phyloP scores from a whole-genome alignment of 1,284 basidiomycete genomes.

The Inonotus hispidus region DNA sequence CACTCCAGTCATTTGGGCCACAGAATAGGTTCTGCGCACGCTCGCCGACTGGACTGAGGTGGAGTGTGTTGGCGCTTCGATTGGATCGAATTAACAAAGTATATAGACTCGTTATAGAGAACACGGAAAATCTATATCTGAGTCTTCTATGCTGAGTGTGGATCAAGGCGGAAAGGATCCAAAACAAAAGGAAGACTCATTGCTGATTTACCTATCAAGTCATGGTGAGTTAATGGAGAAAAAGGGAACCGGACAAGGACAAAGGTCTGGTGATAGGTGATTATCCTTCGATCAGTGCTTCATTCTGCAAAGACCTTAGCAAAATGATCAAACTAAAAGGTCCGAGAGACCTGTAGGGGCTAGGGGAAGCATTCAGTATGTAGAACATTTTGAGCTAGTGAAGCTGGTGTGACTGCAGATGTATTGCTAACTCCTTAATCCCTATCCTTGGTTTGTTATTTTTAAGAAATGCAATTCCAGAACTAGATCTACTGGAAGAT shows the following conservation, averaged over 20 bases:
- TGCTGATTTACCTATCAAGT: constrained; percentile 8
- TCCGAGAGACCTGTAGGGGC: not conserved
- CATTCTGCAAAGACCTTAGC: constrained; percentile 4
- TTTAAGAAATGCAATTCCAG: too few relatives aligned
- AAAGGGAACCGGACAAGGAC: not conserved
- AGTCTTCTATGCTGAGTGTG: too few relatives aligned
- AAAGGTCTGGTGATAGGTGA: not conserved
- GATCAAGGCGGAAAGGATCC: not conserved
- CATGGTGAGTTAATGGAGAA: constrained; percentile 7
- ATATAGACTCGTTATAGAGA: too few relatives aligned
- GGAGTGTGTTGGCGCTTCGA: constrained; percentile 7
- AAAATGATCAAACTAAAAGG: not conserved
- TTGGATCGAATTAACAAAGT: not conserved
- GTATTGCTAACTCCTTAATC: too few relatives aligned
- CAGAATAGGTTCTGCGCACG: constrained; percentile 9
- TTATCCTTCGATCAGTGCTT: constrained; percentile 17
- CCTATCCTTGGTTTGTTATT: too few relatives aligned
- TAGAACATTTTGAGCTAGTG: not conserved
- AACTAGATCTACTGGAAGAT: too few relatives aligned
- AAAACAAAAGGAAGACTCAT: not conserved
- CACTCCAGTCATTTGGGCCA: constrained; percentile 8
- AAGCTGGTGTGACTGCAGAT: not conserved
- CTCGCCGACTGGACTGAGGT: constrained; percentile 7
- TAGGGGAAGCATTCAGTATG: not conserved
- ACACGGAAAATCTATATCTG: too few relatives aligned